These are phyloP conservation scores for Talaromyces thailandensis DNA, from an alignment of 495 filamentous ascomycete species.

Conservation along the genomic window DNA sequence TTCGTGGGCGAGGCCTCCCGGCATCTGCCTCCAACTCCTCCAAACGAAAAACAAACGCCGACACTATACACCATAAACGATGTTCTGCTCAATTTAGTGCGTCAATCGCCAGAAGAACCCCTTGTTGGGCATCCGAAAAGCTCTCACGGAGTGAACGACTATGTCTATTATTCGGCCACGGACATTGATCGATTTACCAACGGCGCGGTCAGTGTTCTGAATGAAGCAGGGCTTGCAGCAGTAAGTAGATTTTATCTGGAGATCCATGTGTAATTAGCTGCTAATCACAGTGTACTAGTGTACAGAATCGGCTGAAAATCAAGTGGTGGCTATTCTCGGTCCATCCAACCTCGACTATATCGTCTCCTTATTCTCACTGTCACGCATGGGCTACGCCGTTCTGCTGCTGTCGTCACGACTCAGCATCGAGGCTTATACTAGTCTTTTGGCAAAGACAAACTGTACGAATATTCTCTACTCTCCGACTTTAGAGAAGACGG, in stretches of 20 bases:
- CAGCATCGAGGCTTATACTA: slow-evolving; percentile 36
- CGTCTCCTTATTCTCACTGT: slow-evolving; percentile 44
- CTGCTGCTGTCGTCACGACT: slow-evolving; percentile 50
- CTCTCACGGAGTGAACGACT: slow-evolving; percentile 18
- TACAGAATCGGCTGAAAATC: neutral
- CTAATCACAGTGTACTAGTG: neutral
- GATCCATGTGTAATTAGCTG: neutral
- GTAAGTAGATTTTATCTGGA: neutral
- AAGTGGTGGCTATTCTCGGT: slow-evolving; percentile 40
- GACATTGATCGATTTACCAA: slow-evolving; percentile 34
- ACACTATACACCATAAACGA: neutral
- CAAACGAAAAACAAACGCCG: neutral
- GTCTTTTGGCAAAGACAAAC: slow-evolving; percentile 35
- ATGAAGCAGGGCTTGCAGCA: neutral
- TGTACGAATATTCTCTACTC: slow-evolving; percentile 29
- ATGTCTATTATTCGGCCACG: slow-evolving; percentile 29
- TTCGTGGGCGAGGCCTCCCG: neutral
- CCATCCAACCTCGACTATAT: slow-evolving; percentile 46
- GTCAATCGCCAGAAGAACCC: slow-evolving; percentile 8
- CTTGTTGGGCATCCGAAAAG: slow-evolving; percentile 26
- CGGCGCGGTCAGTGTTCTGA: slow-evolving; percentile 10
- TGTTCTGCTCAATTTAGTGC: neutral
- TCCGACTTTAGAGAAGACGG: slow-evolving; percentile 10
- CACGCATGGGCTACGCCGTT: slow-evolving; percentile 45
- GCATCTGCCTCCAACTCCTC: neutral